A percentile compares a stretch with the other conserved stretches of the same genome.
Conservation (phyloP, 768 basidiomycete genomes). For the Rhodotorula kratochvilovae region DNA sequence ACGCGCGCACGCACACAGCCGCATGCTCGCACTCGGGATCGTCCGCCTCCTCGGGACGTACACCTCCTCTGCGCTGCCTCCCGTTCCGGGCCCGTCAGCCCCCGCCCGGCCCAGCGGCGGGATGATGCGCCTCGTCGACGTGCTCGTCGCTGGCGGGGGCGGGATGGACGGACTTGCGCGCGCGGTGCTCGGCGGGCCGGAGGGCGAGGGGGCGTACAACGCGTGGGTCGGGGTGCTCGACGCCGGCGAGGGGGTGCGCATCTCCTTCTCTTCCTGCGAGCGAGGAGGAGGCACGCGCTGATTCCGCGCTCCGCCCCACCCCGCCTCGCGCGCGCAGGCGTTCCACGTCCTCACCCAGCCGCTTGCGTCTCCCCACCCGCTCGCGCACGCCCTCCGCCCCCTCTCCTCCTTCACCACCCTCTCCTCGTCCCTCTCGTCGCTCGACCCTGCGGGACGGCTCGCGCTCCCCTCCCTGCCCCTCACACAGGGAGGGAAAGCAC, state of each 20-base stretch:
- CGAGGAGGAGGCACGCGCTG: too few species aligned
- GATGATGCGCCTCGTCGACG: slow-evolving; percentile 24
- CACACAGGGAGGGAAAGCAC: not conserved
- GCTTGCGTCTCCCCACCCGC: not conserved
- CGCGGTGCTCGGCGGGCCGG: not conserved
- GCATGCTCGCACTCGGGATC: slow-evolving; percentile 34
- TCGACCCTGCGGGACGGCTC: slow-evolving; percentile 11
- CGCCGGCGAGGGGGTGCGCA: not conserved
- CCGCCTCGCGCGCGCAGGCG: too few species aligned
- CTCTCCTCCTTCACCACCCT: not conserved
- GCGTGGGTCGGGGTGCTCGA: slow-evolving; percentile 33
- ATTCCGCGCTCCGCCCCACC: too few species aligned
- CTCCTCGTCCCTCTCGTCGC: not conserved
- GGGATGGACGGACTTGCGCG: slow-evolving; percentile 30
- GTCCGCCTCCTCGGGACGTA: slow-evolving; percentile 38
- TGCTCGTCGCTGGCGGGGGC: slow-evolving; percentile 32
- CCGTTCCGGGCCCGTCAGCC: not conserved
- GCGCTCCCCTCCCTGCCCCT: slow-evolving; percentile 7
- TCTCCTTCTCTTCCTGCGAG: not conserved
- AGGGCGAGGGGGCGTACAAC: not conserved
- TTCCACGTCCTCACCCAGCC: not conserved
- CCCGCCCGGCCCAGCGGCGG: slow-evolving; percentile 16
- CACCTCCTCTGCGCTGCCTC: slow-evolving; percentile 1
- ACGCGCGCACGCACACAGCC: too few species aligned
- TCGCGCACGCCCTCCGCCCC: not conserved